Conservation (phyloP, 1,284 basidiomycete genomes). For the Vanrija sp. region DNA sequence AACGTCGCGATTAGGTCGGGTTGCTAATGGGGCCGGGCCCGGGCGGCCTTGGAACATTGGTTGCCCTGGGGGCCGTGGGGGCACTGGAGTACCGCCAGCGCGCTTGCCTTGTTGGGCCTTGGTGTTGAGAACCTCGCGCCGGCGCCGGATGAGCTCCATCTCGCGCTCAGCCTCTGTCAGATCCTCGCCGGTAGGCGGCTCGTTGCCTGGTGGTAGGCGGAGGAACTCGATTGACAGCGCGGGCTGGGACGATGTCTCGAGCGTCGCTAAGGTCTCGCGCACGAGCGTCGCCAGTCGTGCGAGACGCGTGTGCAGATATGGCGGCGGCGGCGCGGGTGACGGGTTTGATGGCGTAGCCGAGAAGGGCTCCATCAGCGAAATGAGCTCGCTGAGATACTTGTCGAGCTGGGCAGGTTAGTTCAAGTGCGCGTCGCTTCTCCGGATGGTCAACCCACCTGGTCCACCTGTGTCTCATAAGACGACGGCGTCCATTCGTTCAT, state of each 20-base stretch:
- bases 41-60: not conserved
- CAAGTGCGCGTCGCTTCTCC: not conserved
- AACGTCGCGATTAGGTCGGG: slow-evolving; percentile 5
- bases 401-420: slow-evolving; percentile 23
- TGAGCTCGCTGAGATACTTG: slow-evolving; percentile 26
- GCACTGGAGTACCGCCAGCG: not conserved
- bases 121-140: slow-evolving; percentile 35
- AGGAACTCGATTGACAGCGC: slow-evolving; percentile 19
- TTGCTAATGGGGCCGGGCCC: not conserved
- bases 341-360: slow-evolving; percentile 16
- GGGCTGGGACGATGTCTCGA: slow-evolving; percentile 24
- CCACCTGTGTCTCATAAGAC: slow-evolving; percentile 3
- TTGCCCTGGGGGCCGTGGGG: not conserved
- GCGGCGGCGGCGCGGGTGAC: slow-evolving; percentile 24
- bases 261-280: slow-evolving; percentile 21
- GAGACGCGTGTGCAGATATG: slow-evolving; percentile 32
- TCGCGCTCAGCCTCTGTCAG: slow-evolving; percentile 37
- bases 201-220: slow-evolving; percentile 7
- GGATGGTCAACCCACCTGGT: slow-evolving; percentile 4
- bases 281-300: slow-evolving; percentile 26
- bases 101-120: slow-evolving; percentile 25
- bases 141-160: slow-evolving; percentile 40
- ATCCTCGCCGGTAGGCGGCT: slow-evolving; percentile 2
- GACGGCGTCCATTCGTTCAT: not conserved
- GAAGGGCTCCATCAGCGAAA: slow-evolving; percentile 27